Evolutionary conservation across 768 basidiomycete species (phyloP), one percentile per base, ranked within the genome.

Genomic region (Steccherinum ochraceum): DNA sequence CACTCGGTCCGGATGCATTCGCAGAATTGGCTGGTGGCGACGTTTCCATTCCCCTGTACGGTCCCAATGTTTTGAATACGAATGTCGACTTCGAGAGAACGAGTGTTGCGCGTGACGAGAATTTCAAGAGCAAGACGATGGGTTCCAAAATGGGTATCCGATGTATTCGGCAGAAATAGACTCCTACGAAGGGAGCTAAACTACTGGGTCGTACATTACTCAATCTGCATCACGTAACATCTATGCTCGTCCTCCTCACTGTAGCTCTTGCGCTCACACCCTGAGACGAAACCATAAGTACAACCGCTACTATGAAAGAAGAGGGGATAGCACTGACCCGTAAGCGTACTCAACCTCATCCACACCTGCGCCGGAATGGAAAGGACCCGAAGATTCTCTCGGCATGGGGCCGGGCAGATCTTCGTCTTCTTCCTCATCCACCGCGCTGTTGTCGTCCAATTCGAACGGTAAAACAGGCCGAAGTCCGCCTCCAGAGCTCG

Each of bases 321-420:
- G 21, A 43, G 16, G 18, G 24, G 24, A 50, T 41, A 35, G 16
- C 30, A 76, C 84, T 64, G 65, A 84, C 87, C 88, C 88, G 58
- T 89, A 90, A 52, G 84, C 88, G 66, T 89, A 89, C 62, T 93
- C 91, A 5, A 93, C 90, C 67, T 93, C 90, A 57, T 93, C 90
- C 13, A 93, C 89, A 46, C 90, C 86, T 19, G 82, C 89, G 1
- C 86, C 87, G 4, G 84, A 78, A 19, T 82, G 80, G 63, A 92
- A 92, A 10, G 88, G 84, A 19, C 79, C 66, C 11, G 83, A 77
- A 26, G 81, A 74, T 54, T 88, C 88, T 49, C 85, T 81, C 10
- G 86, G 87, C 61, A 86, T 80, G 24, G 86, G 86, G 5, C 89
- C 89, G 42, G 86, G 66, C 52, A 86, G 87, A 2, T 76, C 67